phyloP scores from a whole-genome alignment of 345 rosid genomes.

The Lepidium africanum region DNA sequence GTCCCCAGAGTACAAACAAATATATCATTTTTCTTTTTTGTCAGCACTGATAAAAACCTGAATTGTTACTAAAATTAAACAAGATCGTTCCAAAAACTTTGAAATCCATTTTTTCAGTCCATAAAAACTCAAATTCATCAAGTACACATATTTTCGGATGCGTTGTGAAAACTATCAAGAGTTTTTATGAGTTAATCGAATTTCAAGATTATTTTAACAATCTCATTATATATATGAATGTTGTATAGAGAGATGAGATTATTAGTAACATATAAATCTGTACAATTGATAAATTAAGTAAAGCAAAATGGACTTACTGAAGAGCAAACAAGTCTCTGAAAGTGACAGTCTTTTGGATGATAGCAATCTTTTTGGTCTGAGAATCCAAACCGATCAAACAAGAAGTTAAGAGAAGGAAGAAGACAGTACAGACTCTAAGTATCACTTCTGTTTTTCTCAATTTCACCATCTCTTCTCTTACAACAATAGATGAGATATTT shows the following conservation, averaged over 20 bases:
- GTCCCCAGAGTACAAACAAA: background rate
- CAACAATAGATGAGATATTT: no score
- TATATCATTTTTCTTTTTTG: no score
- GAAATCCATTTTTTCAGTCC: background rate
- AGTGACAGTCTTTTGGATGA: conserved; percentile 32
- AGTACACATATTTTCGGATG: background rate
- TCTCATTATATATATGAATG: no score
- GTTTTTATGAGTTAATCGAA: no score
- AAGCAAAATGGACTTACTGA: conserved; percentile 26
- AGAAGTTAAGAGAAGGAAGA: conserved; percentile 31
- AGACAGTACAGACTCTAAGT: conserved; percentile 31
- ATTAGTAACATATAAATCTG: background rate
- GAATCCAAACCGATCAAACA: conserved; percentile 40
- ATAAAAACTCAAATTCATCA: background rate
- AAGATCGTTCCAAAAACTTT: background rate
- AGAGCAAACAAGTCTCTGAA: conserved; percentile 41
- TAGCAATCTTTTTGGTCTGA: conserved; percentile 38
- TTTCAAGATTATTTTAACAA: no score
- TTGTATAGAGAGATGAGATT: background rate
- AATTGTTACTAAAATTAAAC: background rate
- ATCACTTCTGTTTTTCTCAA: conserved; percentile 33
- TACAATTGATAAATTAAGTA: background rate
- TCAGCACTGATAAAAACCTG: background rate
- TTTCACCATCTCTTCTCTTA: conserved; percentile 5
- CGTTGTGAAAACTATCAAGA: no score